Conservation (phyloP, 2,329 filamentous ascomycete genomes). For the Thielaviopsis populi region DNA sequence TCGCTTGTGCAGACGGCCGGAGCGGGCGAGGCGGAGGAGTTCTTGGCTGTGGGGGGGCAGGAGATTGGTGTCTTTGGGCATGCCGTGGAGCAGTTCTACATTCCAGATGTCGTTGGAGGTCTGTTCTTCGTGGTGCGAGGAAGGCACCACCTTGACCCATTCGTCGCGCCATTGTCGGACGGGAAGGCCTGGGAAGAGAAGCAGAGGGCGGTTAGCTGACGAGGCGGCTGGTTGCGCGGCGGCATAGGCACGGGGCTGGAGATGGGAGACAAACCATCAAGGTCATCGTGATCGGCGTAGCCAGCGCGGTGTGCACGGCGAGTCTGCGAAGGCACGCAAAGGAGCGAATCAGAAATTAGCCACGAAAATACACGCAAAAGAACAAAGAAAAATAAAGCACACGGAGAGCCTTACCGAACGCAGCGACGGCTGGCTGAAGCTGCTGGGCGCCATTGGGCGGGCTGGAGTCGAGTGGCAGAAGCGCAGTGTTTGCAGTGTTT, state of each 20-base stretch:
- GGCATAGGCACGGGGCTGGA: background rate
- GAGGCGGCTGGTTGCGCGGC: background rate
- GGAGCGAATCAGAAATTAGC: background rate
- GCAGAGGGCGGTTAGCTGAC: background rate
- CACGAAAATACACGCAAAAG: background rate
- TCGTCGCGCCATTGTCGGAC: slow-evolving; percentile 81
- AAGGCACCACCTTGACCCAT: slow-evolving; percentile 51
- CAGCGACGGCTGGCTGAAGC: background rate
- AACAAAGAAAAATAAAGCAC: background rate
- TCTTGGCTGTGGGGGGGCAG: slow-evolving; percentile 68
- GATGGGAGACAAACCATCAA: slow-evolving; percentile 33
- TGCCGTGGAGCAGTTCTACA: slow-evolving; percentile 57
- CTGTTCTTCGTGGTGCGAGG: slow-evolving; percentile 45
- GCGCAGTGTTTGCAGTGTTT: background rate
- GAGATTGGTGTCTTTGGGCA: slow-evolving; percentile 74
- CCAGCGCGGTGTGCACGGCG: slow-evolving; percentile 41
- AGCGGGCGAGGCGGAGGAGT: slow-evolving; percentile 65
- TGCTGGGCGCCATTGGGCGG: slow-evolving; percentile 6
- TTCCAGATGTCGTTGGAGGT: slow-evolving; percentile 55
- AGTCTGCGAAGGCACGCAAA: slow-evolving; percentile 26
- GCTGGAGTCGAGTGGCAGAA: background rate
- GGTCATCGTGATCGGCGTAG: slow-evolving; percentile 46
- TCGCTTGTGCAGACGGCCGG: slow-evolving; percentile 60
- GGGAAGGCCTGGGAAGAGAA: slow-evolving; percentile 46
- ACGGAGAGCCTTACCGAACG: slow-evolving; percentile 9